These are phyloP conservation scores for Cytospora schulzeri DNA, from an alignment of 2,329 filamentous ascomycete species.

Conservation along the genomic window DNA sequence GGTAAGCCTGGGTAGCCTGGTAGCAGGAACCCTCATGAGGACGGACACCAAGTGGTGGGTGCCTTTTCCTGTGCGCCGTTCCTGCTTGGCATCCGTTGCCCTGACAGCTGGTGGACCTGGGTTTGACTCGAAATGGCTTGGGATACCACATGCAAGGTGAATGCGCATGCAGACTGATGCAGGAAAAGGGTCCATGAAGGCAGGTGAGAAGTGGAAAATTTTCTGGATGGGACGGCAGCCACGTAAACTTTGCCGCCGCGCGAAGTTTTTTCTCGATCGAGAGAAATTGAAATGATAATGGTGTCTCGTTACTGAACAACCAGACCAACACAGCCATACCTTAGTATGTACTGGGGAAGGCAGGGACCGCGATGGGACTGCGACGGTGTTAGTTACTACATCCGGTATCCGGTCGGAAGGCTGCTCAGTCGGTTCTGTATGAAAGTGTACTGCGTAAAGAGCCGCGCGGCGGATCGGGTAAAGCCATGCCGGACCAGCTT, in stretches of 20 bases:
- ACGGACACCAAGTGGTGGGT: neutral
- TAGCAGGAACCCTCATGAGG: neutral
- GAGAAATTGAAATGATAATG: neutral
- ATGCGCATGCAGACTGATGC: slow-evolving; percentile 15
- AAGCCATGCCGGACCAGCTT: neutral
- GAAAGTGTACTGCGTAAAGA: neutral
- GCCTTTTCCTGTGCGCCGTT: neutral
- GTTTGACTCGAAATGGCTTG: slow-evolving; percentile 15
- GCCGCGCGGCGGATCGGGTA: slow-evolving; percentile 1
- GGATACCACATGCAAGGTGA: slow-evolving; percentile 11
- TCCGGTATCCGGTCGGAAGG: neutral
- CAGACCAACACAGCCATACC: no score
- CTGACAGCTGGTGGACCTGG: slow-evolving; percentile 21
- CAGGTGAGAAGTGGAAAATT: neutral
- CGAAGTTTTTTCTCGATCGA: neutral
- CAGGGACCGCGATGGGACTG: no score
- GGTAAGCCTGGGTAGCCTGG: no score
- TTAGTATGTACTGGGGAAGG: neutral
- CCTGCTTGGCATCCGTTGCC: neutral
- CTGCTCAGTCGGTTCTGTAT: neutral
- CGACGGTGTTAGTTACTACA: neutral
- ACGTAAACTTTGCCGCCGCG: slow-evolving; percentile 2
- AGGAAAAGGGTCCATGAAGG: slow-evolving; percentile 5
- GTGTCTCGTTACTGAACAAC: neutral
- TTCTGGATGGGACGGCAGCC: slow-evolving; percentile 2